Conservation (phyloP, 2,329 filamentous ascomycete genomes). For the Trichoderma afroharzianum region DNA sequence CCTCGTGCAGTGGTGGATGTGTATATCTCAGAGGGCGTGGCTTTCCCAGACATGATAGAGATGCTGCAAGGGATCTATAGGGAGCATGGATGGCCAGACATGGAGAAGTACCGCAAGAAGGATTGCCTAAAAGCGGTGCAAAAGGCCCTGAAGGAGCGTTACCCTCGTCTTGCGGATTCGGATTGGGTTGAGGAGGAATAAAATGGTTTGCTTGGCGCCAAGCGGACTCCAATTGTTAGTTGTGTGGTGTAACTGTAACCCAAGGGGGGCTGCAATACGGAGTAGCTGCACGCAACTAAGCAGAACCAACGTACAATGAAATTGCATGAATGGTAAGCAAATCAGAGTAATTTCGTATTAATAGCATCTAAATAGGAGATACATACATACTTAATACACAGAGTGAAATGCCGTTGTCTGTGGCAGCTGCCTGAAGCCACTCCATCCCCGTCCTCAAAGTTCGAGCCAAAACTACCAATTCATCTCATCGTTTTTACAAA, state of each 20-base stretch:
- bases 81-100: not conserved
- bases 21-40: not conserved
- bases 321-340: too few species aligned
- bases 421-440: not conserved
- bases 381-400: not conserved
- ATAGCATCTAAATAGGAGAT: too few species aligned
- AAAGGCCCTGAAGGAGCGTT: not conserved
- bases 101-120: not conserved
- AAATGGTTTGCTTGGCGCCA: too few species aligned
- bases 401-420: not conserved
- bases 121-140: not conserved
- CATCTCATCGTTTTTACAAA: not conserved
- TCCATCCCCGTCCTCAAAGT: not conserved
- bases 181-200: too few species aligned
- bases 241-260: too few species aligned
- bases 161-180: too few species aligned
- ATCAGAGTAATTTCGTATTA: too few species aligned
- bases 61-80: not conserved
- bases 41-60: not conserved
- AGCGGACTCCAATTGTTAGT: too few species aligned
- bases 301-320: too few species aligned
- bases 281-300: too few species aligned
- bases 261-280: too few species aligned
- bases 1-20: not conserved
- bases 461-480: not conserved